Base-by-base conservation (phyloP, 371 early-diverging fungal species). In the Zopfochytrium polystomum region DNA sequence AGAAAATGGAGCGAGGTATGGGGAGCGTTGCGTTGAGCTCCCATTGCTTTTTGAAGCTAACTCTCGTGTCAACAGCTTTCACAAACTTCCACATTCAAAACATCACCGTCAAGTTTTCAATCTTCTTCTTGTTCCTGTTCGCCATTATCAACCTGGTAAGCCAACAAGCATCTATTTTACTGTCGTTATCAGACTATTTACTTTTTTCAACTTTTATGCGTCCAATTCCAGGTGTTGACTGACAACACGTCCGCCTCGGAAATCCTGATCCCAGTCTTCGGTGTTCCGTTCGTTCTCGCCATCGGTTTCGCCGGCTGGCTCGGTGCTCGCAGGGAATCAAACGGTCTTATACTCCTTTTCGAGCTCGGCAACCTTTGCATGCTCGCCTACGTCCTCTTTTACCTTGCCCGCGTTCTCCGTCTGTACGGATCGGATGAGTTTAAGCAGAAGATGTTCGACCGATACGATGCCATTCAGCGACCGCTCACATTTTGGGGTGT, bases 101-200 rank as follows among this genome's bases (percentile, higher is more conserved):
- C 15, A 54, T 63, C 5, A 18, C 58, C 22, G 31, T 58, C 42
- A 63, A 63, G 47, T 63, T 51, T 46, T 35, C 51, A 9, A 11
- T 63, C 9, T 63, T 63, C 31, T 63, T 63, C 44, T 38, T 63
- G 18, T 20, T 23, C 34, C 48, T 22, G 11, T 63, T 63, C 45
- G 35, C 64, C 9, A 45, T 44, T 18, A n/a, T 63, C 15, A 53
- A 54, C 27, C 47, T 62, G 62, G 62, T 62, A 34, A 15, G 18
- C 22, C 20, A 31, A 7, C 48, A 15, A 29, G 25, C 23, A 25
- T 29, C 33, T 13, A 22, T 48, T 15, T 48, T 23, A 20, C 49
- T 26, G 0, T 48, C 7, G 20, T 22, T 18, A 5, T 6, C 11
- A 31, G 23, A 4, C 29, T 52, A 27, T 13, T 11, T 7, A 26